Evolutionary conservation across 2,329 filamentous ascomycete genomes (phyloP).

Genomic region (Apiospora sp.): DNA sequence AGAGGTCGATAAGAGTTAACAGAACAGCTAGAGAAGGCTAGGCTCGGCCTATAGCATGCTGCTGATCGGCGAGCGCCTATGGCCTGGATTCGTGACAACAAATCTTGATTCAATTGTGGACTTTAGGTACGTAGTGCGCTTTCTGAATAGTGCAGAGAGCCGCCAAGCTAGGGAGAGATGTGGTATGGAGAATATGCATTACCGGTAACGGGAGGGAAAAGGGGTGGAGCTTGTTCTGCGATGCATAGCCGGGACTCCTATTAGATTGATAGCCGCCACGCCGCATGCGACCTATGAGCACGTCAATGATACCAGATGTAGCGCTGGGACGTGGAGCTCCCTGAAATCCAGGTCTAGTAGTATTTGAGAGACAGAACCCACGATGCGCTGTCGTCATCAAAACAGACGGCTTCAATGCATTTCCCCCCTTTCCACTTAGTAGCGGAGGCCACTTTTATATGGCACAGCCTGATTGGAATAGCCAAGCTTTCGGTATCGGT

Average conservation of each 20-base stretch:
- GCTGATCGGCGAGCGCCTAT: neutral
- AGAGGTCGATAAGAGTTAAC: neutral
- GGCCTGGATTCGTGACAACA: neutral
- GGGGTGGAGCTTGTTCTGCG: neutral
- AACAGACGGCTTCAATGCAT: slow-evolving; percentile 4
- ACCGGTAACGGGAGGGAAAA: neutral
- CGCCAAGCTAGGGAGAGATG: neutral
- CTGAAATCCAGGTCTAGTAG: neutral
- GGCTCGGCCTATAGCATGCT: neutral
- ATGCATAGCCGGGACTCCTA: slow-evolving; percentile 7
- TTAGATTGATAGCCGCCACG: slow-evolving; percentile 12
- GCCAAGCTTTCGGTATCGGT: slow-evolving; percentile 13
- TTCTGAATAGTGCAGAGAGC: neutral
- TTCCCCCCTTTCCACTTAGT: neutral
- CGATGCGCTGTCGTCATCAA: slow-evolving; percentile 18
- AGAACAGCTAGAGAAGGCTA: neutral
- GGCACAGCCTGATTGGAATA: neutral
- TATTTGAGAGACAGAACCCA: neutral
- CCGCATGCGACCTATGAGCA: slow-evolving; percentile 9
- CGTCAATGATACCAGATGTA: neutral
- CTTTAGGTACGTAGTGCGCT: neutral
- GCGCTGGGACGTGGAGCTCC: slow-evolving; percentile 2
- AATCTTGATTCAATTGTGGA: slow-evolving; percentile 12
- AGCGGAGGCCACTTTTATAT: neutral
- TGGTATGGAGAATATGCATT: neutral